A percentile compares a stretch with the other conserved stretches of the same genome.
Conservation (phyloP, 2,329 filamentous ascomycete species). For the Rasamsonia emersonii region DNA sequence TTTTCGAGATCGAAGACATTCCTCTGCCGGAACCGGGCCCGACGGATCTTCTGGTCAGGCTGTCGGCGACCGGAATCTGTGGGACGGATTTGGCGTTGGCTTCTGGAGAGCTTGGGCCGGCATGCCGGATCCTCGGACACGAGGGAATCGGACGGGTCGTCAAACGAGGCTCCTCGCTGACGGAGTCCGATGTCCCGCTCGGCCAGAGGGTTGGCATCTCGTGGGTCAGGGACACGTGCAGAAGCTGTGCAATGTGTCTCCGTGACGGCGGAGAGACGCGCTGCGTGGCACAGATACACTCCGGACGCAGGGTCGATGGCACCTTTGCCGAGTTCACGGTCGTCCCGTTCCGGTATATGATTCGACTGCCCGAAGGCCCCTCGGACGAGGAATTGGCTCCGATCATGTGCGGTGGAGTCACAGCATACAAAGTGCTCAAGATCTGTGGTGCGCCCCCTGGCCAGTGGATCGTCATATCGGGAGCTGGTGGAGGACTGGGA, state of each 20-base stretch:
- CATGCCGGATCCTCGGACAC: no score
- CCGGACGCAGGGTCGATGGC: not conserved
- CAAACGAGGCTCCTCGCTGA: no score
- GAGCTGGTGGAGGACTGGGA: conserved; percentile 35
- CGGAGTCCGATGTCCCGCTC: no score
- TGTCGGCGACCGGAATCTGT: no score
- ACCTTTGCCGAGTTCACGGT: conserved; percentile 1
- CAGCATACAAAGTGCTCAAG: conserved; percentile 37
- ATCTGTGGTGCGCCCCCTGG: conserved; percentile 21
- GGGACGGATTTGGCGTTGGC: no score
- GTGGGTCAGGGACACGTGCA: conserved; percentile 1
- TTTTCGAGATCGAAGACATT: no score
- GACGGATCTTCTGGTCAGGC: no score
- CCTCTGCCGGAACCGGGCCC: no score
- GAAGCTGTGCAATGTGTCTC: conserved; percentile 2
- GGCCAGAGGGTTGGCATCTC: conserved; percentile 2
- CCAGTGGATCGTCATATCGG: conserved; percentile 30
- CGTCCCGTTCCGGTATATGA: not conserved
- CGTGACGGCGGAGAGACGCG: conserved; percentile 1
- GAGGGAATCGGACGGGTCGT: no score
- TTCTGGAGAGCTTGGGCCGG: no score
- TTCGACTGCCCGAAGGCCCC: conserved; percentile 20
- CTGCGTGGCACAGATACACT: not conserved
- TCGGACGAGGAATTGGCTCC: conserved; percentile 33
- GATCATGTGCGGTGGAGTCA: conserved; percentile 37